Evolutionary conservation across 805 yeast species (phyloP), one percentile per base, ranked within the genome.

Genomic region (Candida schatavii): DNA sequence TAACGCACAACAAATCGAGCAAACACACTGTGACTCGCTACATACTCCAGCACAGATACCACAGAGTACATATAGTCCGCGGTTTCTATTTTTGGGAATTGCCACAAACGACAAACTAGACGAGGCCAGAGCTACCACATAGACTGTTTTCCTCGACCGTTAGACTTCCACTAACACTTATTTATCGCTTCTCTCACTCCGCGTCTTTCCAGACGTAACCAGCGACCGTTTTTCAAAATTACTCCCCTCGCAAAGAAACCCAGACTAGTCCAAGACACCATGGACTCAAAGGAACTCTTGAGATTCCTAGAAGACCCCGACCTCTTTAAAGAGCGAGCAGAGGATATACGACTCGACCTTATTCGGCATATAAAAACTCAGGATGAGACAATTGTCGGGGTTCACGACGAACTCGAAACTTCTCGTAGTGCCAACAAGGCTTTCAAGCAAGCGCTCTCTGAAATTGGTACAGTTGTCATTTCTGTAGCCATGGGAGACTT

Each of bases 401-500:
- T 66, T 32, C 49, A 55, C 19, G 45, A 57, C 27, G 71, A 68
- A 35, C 56, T 66, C 28, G 66, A 61, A 29, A 59, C 69, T 1
- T 62, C 66, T 19, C 58, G 57, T 43, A 56, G 61, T n/a, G 87
- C 88, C 36, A 85, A 85, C 60, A 74, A 78, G 43, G 90, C 89
- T 3, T 81, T 80, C 54, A 81, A 80, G 52, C 76, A 77, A 54
- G 89, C 90, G 3, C 64, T 85, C 26, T 75, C 80, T 43, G 95
- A 88, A 54, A 85, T 88, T 25, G 95, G 95, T 21, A 84, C 87
- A 28, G 95, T 88, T 17, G 90, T 88, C 17, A 83, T 85, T 30
- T 86, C 91, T 13, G 96, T 88, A 19, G 93, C 95, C 15, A 83
- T 81, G 77, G 96, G 96, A 39, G 95, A 88, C 56, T 70, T 88